Evolutionary conservation across 805 yeast genomes (phyloP).

Genomic region (Teunomyces panamensis): DNA sequence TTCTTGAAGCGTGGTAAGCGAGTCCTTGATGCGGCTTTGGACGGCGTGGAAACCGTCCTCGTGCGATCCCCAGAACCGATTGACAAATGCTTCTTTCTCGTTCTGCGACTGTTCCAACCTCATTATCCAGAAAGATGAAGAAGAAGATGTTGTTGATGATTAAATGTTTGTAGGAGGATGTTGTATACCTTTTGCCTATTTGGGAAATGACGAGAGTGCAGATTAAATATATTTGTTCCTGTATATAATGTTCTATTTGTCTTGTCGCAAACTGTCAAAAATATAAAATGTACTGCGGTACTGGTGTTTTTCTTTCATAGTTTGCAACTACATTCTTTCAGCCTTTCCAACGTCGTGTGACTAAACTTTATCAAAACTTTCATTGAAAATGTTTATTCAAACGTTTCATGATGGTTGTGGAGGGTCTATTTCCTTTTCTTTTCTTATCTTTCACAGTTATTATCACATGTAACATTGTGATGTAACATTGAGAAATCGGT

Average conservation of each 20-base stretch:
- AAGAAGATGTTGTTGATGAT: conserved; percentile 1
- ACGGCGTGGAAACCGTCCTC: conserved; percentile 58
- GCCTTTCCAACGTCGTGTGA: too few relatives aligned
- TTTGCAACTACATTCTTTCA: too few relatives aligned
- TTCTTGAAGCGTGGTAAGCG: conserved; percentile 50
- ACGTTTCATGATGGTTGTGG: too few relatives aligned
- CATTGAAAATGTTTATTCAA: too few relatives aligned
- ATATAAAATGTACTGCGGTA: neutral
- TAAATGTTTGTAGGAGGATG: neutral
- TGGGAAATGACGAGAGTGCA: neutral
- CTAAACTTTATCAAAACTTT: too few relatives aligned
- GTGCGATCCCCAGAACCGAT: conserved; percentile 63
- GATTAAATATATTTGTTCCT: neutral
- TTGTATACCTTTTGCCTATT: conserved; percentile 3
- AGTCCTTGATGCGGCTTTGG: conserved; percentile 54
- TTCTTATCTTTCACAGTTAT: too few relatives aligned
- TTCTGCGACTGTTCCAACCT: neutral
- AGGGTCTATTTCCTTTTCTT: too few relatives aligned
- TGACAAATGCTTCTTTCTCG: conserved; percentile 31
- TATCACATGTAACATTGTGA: too few relatives aligned
- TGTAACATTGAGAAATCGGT: too few relatives aligned
- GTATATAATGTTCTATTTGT: neutral
- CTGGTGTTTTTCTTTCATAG: neutral
- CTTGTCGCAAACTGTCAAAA: too few relatives aligned
- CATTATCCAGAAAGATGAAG: neutral